Evolutionary conservation across 2,329 filamentous ascomycete genomes (phyloP), one percentile per base, ranked within the genome.

Genomic region (Magnaporthiopsis rhizophila): DNA sequence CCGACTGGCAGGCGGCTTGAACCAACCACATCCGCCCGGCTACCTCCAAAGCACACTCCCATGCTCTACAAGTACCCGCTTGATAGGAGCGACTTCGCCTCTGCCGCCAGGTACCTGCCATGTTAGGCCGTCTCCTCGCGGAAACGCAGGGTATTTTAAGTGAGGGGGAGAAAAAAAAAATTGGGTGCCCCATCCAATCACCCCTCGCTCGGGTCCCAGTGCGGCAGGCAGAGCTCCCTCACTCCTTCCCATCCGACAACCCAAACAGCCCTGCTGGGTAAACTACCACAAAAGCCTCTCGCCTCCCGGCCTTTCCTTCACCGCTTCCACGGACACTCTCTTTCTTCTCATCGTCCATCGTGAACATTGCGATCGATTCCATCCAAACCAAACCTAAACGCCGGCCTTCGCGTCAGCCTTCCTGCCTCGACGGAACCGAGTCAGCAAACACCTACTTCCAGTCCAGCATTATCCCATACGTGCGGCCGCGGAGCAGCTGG

Each of bases 251-350:
- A 50, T 50, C 18, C 38, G 15, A 36, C 38, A 50, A 50, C 6
- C 15, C 38, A 50, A 50, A 50, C 3, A 50, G 56, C 58, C 58
- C 58, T 59, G 36, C 58, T 21, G 18, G 38, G 11, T 50, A 50
- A 59, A 59, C 34, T 34, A n/a, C 58, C 58, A 59, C 58, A 59
- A 34, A 36, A 59, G 24, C 58, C 30, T 26, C 58, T 59, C 58
- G 18, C 30, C 58, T 34, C 58, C 30, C 58, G 1, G 30, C 58
- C 26, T 59, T 58, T 58, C 56, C 56, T 30, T 26, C 56, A 58
- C n/a, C 56, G 28, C 56, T 58, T 30, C n/a, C 24, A 26, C 56
- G 12, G 24, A 50, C 21, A 21, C 38, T 50, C 13, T 30, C 58
- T 34, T 34, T 21, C 30, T 59, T n/a, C 58, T 30, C 58, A 12